Evolutionary conservation across 2,329 filamentous ascomycete species (phyloP), one percentile per base, ranked within the genome.

Genomic region (Emergomyces africanus): DNA sequence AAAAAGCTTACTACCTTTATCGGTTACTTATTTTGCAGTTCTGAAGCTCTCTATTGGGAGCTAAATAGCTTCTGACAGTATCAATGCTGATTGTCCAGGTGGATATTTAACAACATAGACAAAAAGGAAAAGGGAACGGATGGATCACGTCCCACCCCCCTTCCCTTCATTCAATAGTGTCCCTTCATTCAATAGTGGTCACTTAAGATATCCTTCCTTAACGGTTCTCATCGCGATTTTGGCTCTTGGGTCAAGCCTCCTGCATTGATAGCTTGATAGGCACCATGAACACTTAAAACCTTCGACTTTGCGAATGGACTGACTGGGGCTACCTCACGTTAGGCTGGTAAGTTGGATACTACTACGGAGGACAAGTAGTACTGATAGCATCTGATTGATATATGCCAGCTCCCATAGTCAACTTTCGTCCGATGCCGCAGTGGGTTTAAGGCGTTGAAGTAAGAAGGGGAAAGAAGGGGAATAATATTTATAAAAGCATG

Each of bases 281-380:
- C 79, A 9, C 77, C 78, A 25, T 71, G 68, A 25, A 81, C 64
- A 63, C 76, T 71, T 2, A 83, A 67, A 3, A 76, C 65, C 0
- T 66, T 63, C 0, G 77, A 68, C 48, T 80, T 72, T 0, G 68
- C 72, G 65, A 82, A 83, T 0, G 79, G 80, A 20, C 74, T 77
- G 80, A 20, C 74, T 77, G 0, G 70, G 63, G 0, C 67, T 71
- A 3, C 67, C 66, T 0, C 67, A 63, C 1, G 72, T 61, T 0
- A 77, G 60, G 28, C 65, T 72, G 8, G 53, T 69, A 8, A 80
- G 71, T 0, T 79, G 76, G 5, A 78, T 53, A 57, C n/a, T n/a
- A n/a, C n/a, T n/a, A n/a, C n/a, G n/a, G n/a, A n/a, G n/a, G n/a
- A n/a, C n/a, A n/a, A n/a, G n/a, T n/a, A n/a, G n/a, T n/a, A n/a